Percentiles rank a stretch among this genome's conserved stretches.
Conservation (phyloP, 495 filamentous ascomycete genomes). For the Neurospora sp. region DNA sequence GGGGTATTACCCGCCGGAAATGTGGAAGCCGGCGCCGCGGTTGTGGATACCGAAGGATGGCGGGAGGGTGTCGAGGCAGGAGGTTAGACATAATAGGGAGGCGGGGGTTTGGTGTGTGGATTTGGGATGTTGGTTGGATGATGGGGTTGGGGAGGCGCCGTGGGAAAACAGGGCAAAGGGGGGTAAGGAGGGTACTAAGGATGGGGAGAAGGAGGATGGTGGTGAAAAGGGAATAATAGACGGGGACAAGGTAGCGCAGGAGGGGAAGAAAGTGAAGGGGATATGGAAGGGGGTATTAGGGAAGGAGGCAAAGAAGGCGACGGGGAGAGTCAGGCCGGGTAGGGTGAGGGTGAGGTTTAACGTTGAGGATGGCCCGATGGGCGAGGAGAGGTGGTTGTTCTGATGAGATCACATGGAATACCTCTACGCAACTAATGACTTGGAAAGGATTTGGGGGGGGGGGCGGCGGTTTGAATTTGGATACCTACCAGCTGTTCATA, state of each 20-base stretch:
- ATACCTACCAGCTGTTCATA: background rate
- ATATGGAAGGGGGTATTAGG: background rate
- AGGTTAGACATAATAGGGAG: slow-evolving; percentile 47
- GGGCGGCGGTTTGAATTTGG: background rate
- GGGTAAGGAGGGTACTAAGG: too few species aligned
- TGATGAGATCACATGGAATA: background rate
- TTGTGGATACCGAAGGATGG: slow-evolving; percentile 65
- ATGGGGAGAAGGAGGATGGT: background rate
- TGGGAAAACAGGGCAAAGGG: background rate
- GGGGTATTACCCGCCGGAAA: slow-evolving; percentile 59
- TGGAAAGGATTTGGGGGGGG: background rate
- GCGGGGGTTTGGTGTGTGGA: slow-evolving; percentile 48
- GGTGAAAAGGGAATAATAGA: background rate
- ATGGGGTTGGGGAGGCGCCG: slow-evolving; percentile 5
- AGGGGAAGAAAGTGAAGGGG: background rate
- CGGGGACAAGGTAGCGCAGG: background rate
- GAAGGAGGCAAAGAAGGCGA: background rate
- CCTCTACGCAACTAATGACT: background rate
- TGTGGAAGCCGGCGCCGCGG: slow-evolving; percentile 46
- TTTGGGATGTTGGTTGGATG: slow-evolving; percentile 53
- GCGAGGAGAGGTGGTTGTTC: background rate
- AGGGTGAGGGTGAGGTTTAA: background rate
- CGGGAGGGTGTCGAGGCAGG: slow-evolving; percentile 52
- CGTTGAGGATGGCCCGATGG: background rate
- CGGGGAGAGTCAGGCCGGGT: background rate